Base-by-base conservation (phyloP, 1,139 yeast genomes). In the Dujonia santamariae region DNA sequence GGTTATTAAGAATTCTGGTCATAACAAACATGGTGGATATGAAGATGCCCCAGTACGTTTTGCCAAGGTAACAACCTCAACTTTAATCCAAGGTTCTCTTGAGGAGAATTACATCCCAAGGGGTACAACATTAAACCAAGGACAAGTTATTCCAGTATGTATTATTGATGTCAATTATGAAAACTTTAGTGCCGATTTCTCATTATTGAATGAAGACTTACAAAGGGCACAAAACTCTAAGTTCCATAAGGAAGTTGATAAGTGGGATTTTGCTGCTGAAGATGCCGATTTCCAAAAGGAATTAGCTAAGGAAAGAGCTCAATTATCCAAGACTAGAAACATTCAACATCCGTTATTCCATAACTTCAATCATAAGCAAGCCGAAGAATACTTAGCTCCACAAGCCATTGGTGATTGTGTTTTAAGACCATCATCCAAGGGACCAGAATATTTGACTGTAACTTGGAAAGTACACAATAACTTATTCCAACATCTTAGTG, bases 391-490 rank as follows among this genome's bases (percentile, higher is more conserved):
- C 50, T 71, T 92, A 51, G 96, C 97, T 9, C 85, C 96, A 12
- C 77, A 85, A 56, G 78, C 81, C 31, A 82, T 90, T 40, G 99
- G 99, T 33, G 96, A 87, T 50, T 78, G 88, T 62, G 95, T 94
- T 21, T 86, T 92, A 38, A 78, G 99, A 47, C 98, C 97, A 8
- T 88, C 97, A 1, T 86, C 96, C 6, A 80, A 82, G 42, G 98
- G 98, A 23, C 72, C 78, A 28, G 85, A 86, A 45, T 96, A 80
- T 57, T 72, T 92, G 48, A 90, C 96, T 2, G 84, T 90, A 26
- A 92, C 99, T 0, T 92, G 98, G 97, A 92, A 92, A 56, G 90
- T 94, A 26, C 92, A 87, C 40, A 92, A 85, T 51, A 85, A 82
- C 53, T 66, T 92, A 44, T 94, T 84, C 63, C 98, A 94, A 56